Conservation (phyloP, 1,139 yeast species). For the Geotrichum australiense region DNA sequence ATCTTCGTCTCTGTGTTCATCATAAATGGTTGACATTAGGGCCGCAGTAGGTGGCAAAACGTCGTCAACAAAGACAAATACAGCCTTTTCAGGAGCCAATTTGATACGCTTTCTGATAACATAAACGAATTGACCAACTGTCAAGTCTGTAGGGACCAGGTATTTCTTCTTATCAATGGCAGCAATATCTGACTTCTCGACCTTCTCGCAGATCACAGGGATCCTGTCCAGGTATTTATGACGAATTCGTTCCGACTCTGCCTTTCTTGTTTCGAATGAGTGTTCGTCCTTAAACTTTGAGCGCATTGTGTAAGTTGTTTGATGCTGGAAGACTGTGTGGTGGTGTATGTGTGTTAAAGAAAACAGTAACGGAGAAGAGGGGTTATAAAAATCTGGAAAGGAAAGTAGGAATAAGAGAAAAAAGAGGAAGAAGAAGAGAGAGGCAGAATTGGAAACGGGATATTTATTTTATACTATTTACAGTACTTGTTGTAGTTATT, state of each 20-base stretch:
- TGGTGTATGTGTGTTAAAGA: neutral
- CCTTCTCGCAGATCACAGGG: slow-evolving; percentile 95
- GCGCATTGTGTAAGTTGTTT: slow-evolving; percentile 48
- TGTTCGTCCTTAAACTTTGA: slow-evolving; percentile 91
- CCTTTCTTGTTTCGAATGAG: slow-evolving; percentile 88
- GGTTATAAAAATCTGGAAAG: neutral
- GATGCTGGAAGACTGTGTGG: neutral
- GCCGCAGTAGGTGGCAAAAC: slow-evolving; percentile 98
- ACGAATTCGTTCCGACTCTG: slow-evolving; percentile 88
- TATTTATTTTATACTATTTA: slow-evolving; percentile 1
- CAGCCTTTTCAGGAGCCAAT: slow-evolving; percentile 95
- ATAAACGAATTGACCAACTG: slow-evolving; percentile 96
- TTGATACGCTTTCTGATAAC: slow-evolving; percentile 94
- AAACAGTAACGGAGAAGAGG: slow-evolving; percentile 2
- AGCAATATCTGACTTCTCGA: slow-evolving; percentile 92
- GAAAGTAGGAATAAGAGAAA: neutral
- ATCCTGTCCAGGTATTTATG: slow-evolving; percentile 87
- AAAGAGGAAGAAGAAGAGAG: slow-evolving; percentile 4
- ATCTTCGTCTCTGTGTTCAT: slow-evolving; percentile 95
- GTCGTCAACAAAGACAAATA: slow-evolving; percentile 92
- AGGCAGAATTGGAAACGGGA: neutral
- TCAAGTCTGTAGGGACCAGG: slow-evolving; percentile 89
- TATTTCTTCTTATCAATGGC: slow-evolving; percentile 96
- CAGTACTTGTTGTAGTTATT: too few species aligned
- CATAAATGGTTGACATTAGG: slow-evolving; percentile 86